These are phyloP conservation scores for Musa balbisiana DNA, from an alignment of 202 grass and related monocot genomes.

Conservation along the genomic window DNA sequence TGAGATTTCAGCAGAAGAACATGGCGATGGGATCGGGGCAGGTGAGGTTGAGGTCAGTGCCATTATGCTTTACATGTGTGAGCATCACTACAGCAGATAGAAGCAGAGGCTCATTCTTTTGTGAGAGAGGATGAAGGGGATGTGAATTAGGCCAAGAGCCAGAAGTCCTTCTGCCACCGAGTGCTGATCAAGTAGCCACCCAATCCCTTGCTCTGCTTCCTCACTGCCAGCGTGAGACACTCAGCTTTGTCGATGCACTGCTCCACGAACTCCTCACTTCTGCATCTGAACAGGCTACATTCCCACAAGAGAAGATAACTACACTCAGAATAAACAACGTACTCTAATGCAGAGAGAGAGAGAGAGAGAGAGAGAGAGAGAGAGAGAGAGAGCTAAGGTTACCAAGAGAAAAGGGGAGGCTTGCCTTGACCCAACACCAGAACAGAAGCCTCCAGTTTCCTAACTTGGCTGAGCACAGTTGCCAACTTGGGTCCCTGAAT, in stretches of 20 bases:
- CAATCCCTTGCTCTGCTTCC: constrained; percentile 87
- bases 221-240: constrained; percentile 87
- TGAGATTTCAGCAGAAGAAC: no score
- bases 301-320: neutral
- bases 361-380: no score
- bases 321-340: no score
- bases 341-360: no score
- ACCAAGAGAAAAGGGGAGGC: constrained; percentile 67
- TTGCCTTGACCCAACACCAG: constrained; percentile 74
- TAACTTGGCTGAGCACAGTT: constrained; percentile 83
- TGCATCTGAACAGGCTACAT: constrained; percentile 57
- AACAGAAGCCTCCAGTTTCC: constrained; percentile 88
- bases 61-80: neutral
- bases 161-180: constrained; percentile 97
- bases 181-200: constrained; percentile 88
- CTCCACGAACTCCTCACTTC: constrained; percentile 74
- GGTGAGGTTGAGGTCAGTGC: neutral
- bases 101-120: neutral
- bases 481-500: constrained; percentile 77
- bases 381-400: neutral
- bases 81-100: neutral
- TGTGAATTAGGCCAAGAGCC: constrained; percentile 60
- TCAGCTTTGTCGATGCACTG: constrained; percentile 82
- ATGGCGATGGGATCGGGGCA: no score
- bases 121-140: neutral